These are phyloP conservation scores for Cryoendolithus antarcticus DNA, from an alignment of 2,329 filamentous ascomycete species.

Conservation along the genomic window DNA sequence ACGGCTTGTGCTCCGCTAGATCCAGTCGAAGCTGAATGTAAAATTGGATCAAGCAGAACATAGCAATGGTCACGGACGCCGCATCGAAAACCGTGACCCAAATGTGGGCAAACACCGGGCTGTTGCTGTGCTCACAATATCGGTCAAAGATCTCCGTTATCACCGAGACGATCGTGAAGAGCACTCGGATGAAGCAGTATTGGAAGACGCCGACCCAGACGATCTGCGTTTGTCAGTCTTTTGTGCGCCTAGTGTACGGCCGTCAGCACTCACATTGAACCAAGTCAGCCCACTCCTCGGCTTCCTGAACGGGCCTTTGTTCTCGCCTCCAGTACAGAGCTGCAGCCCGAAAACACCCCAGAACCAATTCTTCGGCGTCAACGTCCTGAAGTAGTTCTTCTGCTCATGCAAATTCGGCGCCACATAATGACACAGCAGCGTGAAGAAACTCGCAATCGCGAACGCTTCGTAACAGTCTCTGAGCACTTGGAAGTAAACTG, in stretches of 20 bases:
- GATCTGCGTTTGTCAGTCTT: conserved; percentile 32
- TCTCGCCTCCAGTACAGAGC: conserved; percentile 56
- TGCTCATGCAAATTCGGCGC: conserved; percentile 66
- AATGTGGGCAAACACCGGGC: conserved; percentile 67
- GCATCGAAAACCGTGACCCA: conserved; percentile 68
- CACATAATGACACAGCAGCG: conserved; percentile 68
- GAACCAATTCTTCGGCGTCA: conserved; percentile 61
- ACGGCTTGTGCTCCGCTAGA: conserved; percentile 56
- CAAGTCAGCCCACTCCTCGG: conserved; percentile 72
- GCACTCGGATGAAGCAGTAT: conserved; percentile 69
- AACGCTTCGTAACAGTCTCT: conserved; percentile 84
- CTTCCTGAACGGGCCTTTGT: conserved; percentile 55
- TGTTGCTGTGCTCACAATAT: conserved; percentile 71
- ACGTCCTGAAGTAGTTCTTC: conserved; percentile 65
- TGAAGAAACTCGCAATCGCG: conserved; percentile 77
- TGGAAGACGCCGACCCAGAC: conserved; percentile 75
- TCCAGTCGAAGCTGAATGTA: conserved; percentile 64
- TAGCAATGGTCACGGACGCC: conserved; percentile 63
- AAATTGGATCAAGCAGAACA: conserved; percentile 83
- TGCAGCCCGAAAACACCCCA: conserved; percentile 59
- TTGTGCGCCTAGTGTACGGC: too few species aligned
- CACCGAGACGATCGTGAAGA: conserved; percentile 69
- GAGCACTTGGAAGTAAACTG: conserved; percentile 69
- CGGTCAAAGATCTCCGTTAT: conserved; percentile 54
- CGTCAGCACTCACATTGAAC: conserved; percentile 55